Evolutionary conservation across 2,329 filamentous ascomycete genomes (phyloP).

Genomic region (Elsinoe necatrix): DNA sequence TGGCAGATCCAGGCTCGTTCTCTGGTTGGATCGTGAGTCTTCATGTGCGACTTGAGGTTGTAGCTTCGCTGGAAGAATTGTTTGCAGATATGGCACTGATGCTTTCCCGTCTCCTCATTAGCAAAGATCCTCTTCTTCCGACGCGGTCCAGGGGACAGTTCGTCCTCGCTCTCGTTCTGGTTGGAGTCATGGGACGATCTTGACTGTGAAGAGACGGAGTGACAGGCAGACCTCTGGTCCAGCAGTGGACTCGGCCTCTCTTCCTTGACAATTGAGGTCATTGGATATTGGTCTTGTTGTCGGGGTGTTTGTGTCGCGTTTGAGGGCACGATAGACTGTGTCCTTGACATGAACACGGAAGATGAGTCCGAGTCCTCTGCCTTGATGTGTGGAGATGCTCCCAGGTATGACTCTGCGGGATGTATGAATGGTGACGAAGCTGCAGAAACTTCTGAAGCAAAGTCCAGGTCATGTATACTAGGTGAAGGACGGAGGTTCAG

Average conservation of each 20-base stretch:
- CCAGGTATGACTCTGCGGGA: background rate
- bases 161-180: background rate
- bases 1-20: constrained; percentile 63
- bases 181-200: background rate
- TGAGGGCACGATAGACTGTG: background rate
- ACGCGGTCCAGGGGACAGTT: background rate
- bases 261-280: background rate
- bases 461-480: constrained; percentile 4
- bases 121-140: constrained; percentile 25
- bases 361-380: constrained; percentile 12
- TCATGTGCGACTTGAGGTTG: constrained; percentile 80
- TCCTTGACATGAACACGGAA: background rate
- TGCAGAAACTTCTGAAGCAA: constrained; percentile 11
- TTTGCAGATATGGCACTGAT: constrained; percentile 64
- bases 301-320: background rate
- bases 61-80: constrained; percentile 75
- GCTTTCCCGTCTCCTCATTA: constrained; percentile 60
- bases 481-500: background rate
- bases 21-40: constrained; percentile 68
- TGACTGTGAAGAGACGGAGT: constrained; percentile 3
- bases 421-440: constrained; percentile 7
- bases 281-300: constrained; percentile 6
- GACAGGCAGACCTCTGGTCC: background rate
- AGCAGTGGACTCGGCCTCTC: background rate
- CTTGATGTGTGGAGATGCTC: constrained; percentile 13